Evolutionary conservation across 1,284 basidiomycete species (phyloP).

Genomic region (Cronartium quercuum): DNA sequence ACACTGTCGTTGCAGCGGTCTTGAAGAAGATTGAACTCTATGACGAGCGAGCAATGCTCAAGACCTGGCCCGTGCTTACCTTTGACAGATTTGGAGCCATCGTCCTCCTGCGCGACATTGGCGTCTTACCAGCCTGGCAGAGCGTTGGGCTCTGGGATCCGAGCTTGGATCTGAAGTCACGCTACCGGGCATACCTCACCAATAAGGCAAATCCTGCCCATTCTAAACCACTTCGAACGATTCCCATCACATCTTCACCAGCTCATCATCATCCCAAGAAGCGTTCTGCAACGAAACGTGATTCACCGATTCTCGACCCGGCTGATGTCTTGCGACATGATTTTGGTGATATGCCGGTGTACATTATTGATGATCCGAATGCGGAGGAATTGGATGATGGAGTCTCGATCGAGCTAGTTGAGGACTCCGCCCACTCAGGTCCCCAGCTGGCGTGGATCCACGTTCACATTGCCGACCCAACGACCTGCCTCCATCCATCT

Average conservation of each 20-base stretch:
- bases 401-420: constrained; percentile 64
- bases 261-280: background rate
- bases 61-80: constrained; percentile 36
- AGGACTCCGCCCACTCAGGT: constrained; percentile 9
- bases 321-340: constrained; percentile 67
- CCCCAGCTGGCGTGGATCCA: constrained; percentile 74
- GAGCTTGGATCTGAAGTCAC: constrained; percentile 21
- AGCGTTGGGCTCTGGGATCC: constrained; percentile 38
- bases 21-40: constrained; percentile 36
- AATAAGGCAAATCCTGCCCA: background rate
- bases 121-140: constrained; percentile 35
- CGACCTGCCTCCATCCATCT: constrained; percentile 65
- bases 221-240: background rate
- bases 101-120: constrained; percentile 28
- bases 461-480: constrained; percentile 89
- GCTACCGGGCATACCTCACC: background rate
- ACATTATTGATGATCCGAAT: constrained; percentile 74
- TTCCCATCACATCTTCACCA: background rate
- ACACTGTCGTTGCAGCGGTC: constrained; percentile 29
- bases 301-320: constrained; percentile 43
- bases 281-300: constrained; percentile 6
- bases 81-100: constrained; percentile 39
- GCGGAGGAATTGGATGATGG: constrained; percentile 94
- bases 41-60: constrained; percentile 27
- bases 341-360: constrained; percentile 73